These are phyloP conservation scores for Acanthamoeba culbertsoni DNA, from an alignment of 208 protist genomes.

Conservation along the genomic window DNA sequence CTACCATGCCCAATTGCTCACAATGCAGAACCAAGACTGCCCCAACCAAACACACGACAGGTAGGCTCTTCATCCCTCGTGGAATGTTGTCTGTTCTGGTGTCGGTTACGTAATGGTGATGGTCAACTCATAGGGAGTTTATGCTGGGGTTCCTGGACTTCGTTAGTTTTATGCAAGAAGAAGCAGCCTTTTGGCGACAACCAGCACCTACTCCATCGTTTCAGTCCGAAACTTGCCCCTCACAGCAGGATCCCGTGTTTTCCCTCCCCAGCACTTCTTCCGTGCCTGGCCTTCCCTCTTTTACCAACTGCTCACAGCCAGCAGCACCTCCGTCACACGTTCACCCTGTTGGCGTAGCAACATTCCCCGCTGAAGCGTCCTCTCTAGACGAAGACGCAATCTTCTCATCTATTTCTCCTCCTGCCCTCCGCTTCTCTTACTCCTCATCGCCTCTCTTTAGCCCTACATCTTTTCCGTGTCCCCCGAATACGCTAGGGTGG, in stretches of 20 bases:
- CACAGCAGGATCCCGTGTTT: too few relatives aligned
- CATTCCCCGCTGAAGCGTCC: too few relatives aligned
- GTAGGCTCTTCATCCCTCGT: too few relatives aligned
- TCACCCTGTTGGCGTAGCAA: too few relatives aligned
- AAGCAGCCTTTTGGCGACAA: not conserved
- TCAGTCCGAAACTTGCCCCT: not conserved
- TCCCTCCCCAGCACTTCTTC: too few relatives aligned
- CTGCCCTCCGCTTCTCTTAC: not conserved
- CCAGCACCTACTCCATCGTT: not conserved
- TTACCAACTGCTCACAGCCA: not conserved
- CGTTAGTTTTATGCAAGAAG: not conserved
- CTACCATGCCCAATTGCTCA: too few relatives aligned
- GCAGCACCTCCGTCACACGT: not conserved
- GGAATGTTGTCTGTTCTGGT: not conserved
- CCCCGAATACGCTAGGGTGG: too few relatives aligned
- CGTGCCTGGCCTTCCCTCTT: too few relatives aligned
- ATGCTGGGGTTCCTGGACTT: constrained; percentile 16
- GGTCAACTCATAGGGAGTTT: not conserved
- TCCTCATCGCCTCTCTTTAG: not conserved
- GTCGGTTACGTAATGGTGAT: not conserved
- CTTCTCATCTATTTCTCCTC: not conserved
- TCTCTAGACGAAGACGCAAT: too few relatives aligned
- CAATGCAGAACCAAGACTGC: too few relatives aligned
- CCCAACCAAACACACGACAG: too few relatives aligned
- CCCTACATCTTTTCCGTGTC: not conserved